Base-by-base conservation (phyloP, 106 monocot species). In the Platanthera zijinensis region DNA sequence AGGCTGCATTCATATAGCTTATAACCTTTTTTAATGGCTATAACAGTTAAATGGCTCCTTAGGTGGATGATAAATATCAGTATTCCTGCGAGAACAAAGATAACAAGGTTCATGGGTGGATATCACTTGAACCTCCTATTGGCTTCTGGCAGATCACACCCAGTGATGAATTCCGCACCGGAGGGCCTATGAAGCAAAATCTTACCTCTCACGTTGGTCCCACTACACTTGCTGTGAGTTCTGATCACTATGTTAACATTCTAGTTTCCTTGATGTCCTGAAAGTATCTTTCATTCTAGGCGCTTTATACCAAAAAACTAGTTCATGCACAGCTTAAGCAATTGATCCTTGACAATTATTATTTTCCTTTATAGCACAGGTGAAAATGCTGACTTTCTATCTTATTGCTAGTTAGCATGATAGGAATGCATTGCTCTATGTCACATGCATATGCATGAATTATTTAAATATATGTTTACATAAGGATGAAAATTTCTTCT, bases 11-110 rank as follows among this genome's bases (percentile, higher is more conserved):
- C 50, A 51, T 10, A 21, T 49, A 32, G 7, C 69, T 69, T 39
- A 47, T 39, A 10, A 11, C 45, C 3, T 50, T 15, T 49, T 71
- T 10, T 71, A 18, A 71, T 64, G 69, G 13, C 3, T 39, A 45
- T 53, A 8, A 39, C 18, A 19, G 10, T 15, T 69, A 48, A 69
- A 57, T 82, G 57, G 47, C 51, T 73, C 2, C 14, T 19, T 50
- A 97, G 96, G 96, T 97, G 74, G 96, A 97, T 82, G 96, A 97
- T 75, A 97, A 97, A 73, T 97, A 93, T 48, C 96, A 97, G 72
- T 97, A 97, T 54, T 97, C 96, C 0, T 81, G 81, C 52, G 86
- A 97, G 3, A 79, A 97, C 74, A 84, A 89, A 80, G 87, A 93
- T 72, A 97, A 83, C 80, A 95, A 83, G 39, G 92, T 95, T 57